Base-by-base conservation (phyloP, 169 alveolate species). In the Babesia ovis region DNA sequence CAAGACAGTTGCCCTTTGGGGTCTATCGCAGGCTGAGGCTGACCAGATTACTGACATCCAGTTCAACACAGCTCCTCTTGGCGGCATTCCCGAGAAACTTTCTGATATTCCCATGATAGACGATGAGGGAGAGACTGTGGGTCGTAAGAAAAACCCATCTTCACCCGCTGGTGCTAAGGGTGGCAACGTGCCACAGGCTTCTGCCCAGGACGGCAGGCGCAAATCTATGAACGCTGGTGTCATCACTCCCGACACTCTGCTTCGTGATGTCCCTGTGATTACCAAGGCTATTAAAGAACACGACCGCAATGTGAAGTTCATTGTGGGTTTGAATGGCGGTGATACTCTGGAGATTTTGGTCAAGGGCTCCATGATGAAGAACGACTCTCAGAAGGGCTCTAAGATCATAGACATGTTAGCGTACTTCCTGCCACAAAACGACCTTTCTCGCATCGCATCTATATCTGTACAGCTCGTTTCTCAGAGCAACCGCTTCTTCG, bases 11-110 rank as follows among this genome's bases (percentile, higher is more conserved):
- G 81, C 80, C 5, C 58, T 81, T 20, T 60, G 81, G 64, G 89
- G 80, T 4, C n/a, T 81, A 67, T 57, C 75, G 48, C 46, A 74
- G 55, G 77, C 27, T 2, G 89, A 81, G 54, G 89, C 89, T 16
- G 69, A 81, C 35, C 66, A 56, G 41, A 68, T 81, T n/a, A 68
- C 53, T n/a, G 54, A 53, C 60, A 62, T 81, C 20, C 37, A 62
- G 34, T 68, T 79, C 60, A 67, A 59, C 70, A 42, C 85, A 18
- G 59, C 74, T 39, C 74, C 74, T 18, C 29, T 32, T 27, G 74
- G 64, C 6, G 74, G 74, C 3, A 22, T 48, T 4, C 74, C 74
- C 3, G 74, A 64, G n/a, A 31, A 64, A 12, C 20, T 64, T 16
- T 29, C 59, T 14, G 46, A 39, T 39, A 14, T 9, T 14, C 8